Conservation (phyloP, 306 rosid genomes). For the Trichosanthes cucumerina region DNA sequence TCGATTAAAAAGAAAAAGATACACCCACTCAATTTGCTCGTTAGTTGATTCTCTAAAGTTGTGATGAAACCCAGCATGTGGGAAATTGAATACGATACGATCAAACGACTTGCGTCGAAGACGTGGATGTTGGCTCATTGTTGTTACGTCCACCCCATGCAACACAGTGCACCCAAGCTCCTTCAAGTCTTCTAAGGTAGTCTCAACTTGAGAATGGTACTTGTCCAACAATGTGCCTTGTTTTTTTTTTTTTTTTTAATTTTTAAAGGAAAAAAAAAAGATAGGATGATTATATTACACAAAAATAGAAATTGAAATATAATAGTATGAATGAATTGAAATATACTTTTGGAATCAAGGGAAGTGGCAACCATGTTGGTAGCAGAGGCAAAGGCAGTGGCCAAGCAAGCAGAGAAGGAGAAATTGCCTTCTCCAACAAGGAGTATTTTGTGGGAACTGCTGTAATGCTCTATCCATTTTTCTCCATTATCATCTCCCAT, state of each 20-base stretch:
- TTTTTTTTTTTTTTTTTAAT: neutral
- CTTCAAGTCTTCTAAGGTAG: neutral
- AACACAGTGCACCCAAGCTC: neutral
- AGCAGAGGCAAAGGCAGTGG: neutral
- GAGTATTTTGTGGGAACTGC: neutral
- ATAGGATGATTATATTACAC: too few species aligned
- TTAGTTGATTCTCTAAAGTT: neutral
- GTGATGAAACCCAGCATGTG: conserved; percentile 20
- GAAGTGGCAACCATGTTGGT: neutral
- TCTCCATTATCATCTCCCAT: too few species aligned
- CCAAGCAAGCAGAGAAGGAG: neutral
- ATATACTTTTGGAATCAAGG: neutral
- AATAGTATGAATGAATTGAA: too few species aligned
- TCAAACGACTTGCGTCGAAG: neutral
- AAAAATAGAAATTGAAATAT: too few species aligned
- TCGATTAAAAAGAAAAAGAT: neutral
- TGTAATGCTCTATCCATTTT: neutral
- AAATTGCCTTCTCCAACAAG: conserved; percentile 3
- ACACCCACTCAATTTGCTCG: neutral
- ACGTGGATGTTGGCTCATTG: neutral
- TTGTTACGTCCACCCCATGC: neutral
- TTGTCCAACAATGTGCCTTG: neutral
- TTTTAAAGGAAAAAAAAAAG: too few species aligned
- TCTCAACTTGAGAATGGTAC: neutral
- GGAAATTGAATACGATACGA: conserved; percentile 27